Evolutionary conservation across 805 yeast species (phyloP), one percentile per base, ranked within the genome.

Genomic region (Blastobotrys parvus): DNA sequence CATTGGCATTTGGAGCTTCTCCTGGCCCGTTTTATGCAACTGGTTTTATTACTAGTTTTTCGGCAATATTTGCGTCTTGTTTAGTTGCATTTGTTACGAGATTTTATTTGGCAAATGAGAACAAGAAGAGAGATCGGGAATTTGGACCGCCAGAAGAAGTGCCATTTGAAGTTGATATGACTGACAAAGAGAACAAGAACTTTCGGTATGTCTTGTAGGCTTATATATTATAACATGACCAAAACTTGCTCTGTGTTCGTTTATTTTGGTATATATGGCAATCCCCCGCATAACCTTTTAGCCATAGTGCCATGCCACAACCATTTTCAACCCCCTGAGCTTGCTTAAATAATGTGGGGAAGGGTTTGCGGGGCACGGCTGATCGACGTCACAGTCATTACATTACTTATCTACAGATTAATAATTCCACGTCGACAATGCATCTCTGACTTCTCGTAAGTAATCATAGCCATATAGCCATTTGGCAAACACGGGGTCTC

Each of bases 1-100:
- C 88, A 3, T 84, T 79, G 57, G 67, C 80, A 18, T 81, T 80
- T 30, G 29, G 47, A 20, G 39, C 41, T 19, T 23, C 47, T 7
- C 39, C 49, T 3, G 48, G 45, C 1, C 52, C 52, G 2, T 15
- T 6, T 7, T 49, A 41, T 34, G n/a, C 19, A n/a, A 41, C 38
- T 15, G 48, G 49, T 13, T 46, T 41, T 22, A 15, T 45, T 10
- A 36, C 39, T 4, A 23, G 21, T 13, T 21, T 36, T 21, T n/a
- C n/a, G n/a, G n/a, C n/a, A n/a, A n/a, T n/a, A n/a, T n/a, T n/a
- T n/a, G n/a, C n/a, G n/a, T n/a, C n/a, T n/a, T 36, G 39, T 18
- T 4, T 36, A 4, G 31, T 36, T 10, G 39, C 39, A 3, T 13
- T 22, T 23, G 18, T 11, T 6, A 22, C 39, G 4, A 21, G 39